These are phyloP conservation scores for Auxenochlorella pyrenoidosa DNA, from an alignment of 139 green algal genomes.

Conservation along the genomic window DNA sequence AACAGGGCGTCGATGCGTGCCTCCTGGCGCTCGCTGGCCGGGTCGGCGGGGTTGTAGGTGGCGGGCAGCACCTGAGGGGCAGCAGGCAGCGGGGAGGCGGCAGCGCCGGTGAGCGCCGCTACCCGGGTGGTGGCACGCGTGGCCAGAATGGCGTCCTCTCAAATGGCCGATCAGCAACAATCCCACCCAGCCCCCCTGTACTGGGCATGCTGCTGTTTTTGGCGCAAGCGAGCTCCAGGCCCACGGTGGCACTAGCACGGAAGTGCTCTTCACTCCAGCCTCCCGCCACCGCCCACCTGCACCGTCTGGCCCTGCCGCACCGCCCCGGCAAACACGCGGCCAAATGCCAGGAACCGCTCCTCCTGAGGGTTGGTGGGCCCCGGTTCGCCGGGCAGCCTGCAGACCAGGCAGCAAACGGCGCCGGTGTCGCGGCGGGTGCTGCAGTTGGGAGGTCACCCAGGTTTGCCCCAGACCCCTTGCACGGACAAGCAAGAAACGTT, in stretches of 20 bases:
- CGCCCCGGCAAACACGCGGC: constrained; percentile 85
- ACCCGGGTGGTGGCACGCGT: too few species aligned
- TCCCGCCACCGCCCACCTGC: background rate
- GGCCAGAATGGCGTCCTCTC: too few species aligned
- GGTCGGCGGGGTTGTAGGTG: constrained; percentile 75
- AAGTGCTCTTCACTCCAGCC: background rate
- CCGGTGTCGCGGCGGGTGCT: too few species aligned
- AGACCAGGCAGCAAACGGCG: background rate
- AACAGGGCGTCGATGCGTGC: constrained; percentile 69
- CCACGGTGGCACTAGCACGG: too few species aligned
- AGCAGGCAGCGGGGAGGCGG: constrained; percentile 30
- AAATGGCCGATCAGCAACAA: too few species aligned
- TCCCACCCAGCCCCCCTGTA: too few species aligned
- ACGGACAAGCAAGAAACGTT: too few species aligned
- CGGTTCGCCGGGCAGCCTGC: constrained; percentile 52
- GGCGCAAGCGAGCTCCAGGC: too few species aligned
- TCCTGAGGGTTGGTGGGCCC: constrained; percentile 21
- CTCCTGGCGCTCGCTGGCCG: constrained; percentile 35
- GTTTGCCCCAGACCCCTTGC: too few species aligned
- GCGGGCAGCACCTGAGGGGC: constrained; percentile 75
- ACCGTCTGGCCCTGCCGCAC: constrained; percentile 63
- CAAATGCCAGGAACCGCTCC: constrained; percentile 89
- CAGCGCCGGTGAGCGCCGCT: too few species aligned
- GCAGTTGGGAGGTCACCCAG: too few species aligned
- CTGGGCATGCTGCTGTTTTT: too few species aligned